These are phyloP conservation scores for Entophlyctis helioformis DNA, from an alignment of 192 early-diverging fungal species.

Conservation along the genomic window DNA sequence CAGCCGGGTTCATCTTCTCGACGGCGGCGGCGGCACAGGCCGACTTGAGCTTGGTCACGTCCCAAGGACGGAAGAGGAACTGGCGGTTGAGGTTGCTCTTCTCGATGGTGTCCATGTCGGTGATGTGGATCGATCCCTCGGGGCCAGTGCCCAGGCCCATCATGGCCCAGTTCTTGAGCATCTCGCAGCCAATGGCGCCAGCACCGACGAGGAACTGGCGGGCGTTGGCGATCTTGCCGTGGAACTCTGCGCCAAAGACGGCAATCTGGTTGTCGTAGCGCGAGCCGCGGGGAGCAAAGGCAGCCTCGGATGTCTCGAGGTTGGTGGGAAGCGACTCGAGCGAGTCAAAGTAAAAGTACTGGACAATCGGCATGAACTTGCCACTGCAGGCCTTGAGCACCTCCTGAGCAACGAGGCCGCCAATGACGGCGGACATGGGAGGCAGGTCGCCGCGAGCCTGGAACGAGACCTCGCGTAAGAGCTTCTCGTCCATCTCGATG, in stretches of 20 bases:
- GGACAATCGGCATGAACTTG: constrained; percentile 86
- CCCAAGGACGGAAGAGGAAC: constrained; percentile 86
- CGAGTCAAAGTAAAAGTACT: constrained; percentile 95
- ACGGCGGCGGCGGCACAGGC: constrained; percentile 80
- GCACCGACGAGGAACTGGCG: constrained; percentile 94
- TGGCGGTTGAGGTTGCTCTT: constrained; percentile 99
- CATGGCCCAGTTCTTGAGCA: constrained; percentile 99
- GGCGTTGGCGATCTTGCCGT: constrained; percentile 71
- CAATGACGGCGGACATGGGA: constrained; percentile 93
- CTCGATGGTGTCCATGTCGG: constrained; percentile 99
- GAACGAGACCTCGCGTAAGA: constrained; percentile 77
- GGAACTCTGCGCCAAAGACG: constrained; percentile 89
- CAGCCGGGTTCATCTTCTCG: constrained; percentile 81
- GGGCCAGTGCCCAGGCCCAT: constrained; percentile 75
- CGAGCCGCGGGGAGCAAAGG: constrained; percentile 65
- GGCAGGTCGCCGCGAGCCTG: constrained; percentile 83
- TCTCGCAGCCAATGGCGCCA: constrained; percentile 99
- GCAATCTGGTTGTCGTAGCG: constrained; percentile 96
- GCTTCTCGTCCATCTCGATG: constrained; percentile 63
- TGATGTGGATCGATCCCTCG: constrained; percentile 67
- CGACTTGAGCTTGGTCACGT: constrained; percentile 80
- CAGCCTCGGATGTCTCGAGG: constrained; percentile 51
- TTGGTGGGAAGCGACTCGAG: constrained; percentile 85
- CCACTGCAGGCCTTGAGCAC: constrained; percentile 96
- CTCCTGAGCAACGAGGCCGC: constrained; percentile 94